These are phyloP conservation scores for Metarhizium brunneum DNA, from an alignment of 2,329 filamentous ascomycete genomes.

Conservation along the genomic window DNA sequence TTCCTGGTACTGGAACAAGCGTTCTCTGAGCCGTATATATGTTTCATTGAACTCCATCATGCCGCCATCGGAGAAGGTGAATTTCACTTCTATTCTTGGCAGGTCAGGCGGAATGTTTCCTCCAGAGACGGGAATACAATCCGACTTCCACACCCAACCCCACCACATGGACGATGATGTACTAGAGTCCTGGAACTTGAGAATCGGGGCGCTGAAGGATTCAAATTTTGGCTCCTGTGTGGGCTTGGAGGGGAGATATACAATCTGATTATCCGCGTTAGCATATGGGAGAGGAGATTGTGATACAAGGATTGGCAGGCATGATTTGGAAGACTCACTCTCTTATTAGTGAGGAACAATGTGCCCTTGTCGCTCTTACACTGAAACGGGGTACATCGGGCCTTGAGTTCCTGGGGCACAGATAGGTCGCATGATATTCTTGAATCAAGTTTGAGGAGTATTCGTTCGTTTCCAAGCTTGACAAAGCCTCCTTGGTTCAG, in stretches of 20 bases:
- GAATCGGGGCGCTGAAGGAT: conserved; percentile 81
- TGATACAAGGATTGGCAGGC: background rate
- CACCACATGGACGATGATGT: conserved; percentile 79
- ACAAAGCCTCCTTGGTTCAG: conserved; percentile 71
- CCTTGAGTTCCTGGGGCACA: conserved; percentile 53
- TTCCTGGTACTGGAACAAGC: conserved; percentile 71
- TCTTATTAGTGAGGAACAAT: conserved; percentile 75
- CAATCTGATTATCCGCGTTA: conserved; percentile 48
- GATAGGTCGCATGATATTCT: conserved; percentile 70
- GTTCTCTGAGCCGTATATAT: conserved; percentile 78
- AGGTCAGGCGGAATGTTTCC: conserved; percentile 72
- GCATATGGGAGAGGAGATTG: background rate
- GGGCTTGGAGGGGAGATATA: conserved; percentile 71
- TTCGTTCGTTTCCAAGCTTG: conserved; percentile 73
- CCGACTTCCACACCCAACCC: conserved; percentile 81
- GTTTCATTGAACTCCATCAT: conserved; percentile 80
- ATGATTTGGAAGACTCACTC: conserved; percentile 43
- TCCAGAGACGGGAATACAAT: conserved; percentile 70
- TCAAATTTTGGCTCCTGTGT: conserved; percentile 56
- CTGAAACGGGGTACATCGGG: conserved; percentile 53
- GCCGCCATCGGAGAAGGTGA: conserved; percentile 92
- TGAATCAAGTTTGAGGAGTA: conserved; percentile 70
- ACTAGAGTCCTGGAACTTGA: conserved; percentile 79
- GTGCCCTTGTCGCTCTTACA: conserved; percentile 66
- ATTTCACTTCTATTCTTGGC: conserved; percentile 66